phyloP scores from a whole-genome alignment of 129 eudicot genomes.

The Pseudognaphalium luteoalbum region DNA sequence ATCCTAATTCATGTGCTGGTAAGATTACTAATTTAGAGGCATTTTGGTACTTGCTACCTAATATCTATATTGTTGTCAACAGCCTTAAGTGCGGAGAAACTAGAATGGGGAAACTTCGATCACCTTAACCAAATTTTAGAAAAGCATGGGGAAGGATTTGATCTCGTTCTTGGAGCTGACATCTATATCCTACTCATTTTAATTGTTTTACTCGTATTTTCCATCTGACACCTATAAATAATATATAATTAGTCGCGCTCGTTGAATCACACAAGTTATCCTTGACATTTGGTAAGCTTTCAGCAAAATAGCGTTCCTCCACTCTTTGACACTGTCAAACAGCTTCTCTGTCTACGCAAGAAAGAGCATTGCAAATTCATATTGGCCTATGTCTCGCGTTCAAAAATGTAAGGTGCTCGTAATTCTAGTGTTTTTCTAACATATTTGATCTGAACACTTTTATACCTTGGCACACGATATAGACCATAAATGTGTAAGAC shows the following conservation, averaged over 20 bases:
- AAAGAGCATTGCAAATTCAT: constrained; percentile 65
- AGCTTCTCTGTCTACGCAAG: constrained; percentile 54
- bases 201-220: neutral
- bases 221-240: neutral
- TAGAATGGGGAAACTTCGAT: constrained; percentile 86
- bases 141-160: constrained; percentile 68
- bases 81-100: constrained; percentile 69
- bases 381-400: constrained; percentile 77
- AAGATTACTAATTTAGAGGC: constrained; percentile 30
- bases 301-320: constrained; percentile 83
- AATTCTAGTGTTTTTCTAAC: neutral
- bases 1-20: constrained; percentile 51
- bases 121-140: constrained; percentile 60
- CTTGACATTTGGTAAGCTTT: constrained; percentile 76
- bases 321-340: constrained; percentile 75
- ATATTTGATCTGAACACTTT: neutral
- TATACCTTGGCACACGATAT: neutral
- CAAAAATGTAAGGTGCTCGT: constrained; percentile 67
- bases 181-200: constrained; percentile 68
- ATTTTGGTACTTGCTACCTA: constrained; percentile 20
- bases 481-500: neutral
- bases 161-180: constrained; percentile 95
- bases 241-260: neutral
- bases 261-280: neutral
- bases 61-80: constrained; percentile 20